Percentiles rank a stretch among this genome's conserved stretches.
phyloP scores from a whole-genome alignment of 2,329 filamentous ascomycete species.

The Exserohilum turcica region DNA sequence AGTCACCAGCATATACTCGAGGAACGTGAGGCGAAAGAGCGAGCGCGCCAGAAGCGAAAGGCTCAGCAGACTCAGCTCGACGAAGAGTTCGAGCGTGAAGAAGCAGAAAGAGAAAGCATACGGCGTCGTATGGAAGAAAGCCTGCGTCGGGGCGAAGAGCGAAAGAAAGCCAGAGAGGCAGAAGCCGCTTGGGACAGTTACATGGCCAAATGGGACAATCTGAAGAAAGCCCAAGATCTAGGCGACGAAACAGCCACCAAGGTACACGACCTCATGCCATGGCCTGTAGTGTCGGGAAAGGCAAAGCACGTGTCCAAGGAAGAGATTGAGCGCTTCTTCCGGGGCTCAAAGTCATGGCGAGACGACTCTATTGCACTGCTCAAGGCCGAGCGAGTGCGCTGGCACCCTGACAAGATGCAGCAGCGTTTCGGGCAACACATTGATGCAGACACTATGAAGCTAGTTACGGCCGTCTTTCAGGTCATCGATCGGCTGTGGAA shows the following conservation, averaged over 20 bases:
- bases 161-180: slow-evolving; percentile 62
- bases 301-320: slow-evolving; percentile 62
- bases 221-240: slow-evolving; percentile 39
- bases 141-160: slow-evolving; percentile 68
- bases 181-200: slow-evolving; percentile 69
- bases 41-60: slow-evolving; percentile 54
- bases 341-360: slow-evolving; percentile 54
- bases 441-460: slow-evolving; percentile 72
- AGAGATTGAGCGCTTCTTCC: slow-evolving; percentile 72
- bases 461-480: slow-evolving; percentile 90
- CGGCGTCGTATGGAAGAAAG: slow-evolving; percentile 71
- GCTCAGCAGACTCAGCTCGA: slow-evolving; percentile 44
- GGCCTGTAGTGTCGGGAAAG: slow-evolving; percentile 72
- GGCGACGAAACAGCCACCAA: slow-evolving; percentile 21
- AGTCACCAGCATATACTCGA: slow-evolving; percentile 83
- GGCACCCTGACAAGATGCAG: slow-evolving; percentile 98
- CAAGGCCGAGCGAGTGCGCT: slow-evolving; percentile 85
- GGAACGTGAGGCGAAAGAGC: slow-evolving; percentile 68
- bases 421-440: slow-evolving; percentile 78
- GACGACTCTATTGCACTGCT: slow-evolving; percentile 59
- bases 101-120: slow-evolving; percentile 55
- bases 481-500: slow-evolving; percentile 82
- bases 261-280: slow-evolving; percentile 59
- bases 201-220: slow-evolving; percentile 63
- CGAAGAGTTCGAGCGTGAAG: slow-evolving; percentile 49